Conservation (phyloP, 306 rosid genomes). For the Ormosia semicastrata region DNA sequence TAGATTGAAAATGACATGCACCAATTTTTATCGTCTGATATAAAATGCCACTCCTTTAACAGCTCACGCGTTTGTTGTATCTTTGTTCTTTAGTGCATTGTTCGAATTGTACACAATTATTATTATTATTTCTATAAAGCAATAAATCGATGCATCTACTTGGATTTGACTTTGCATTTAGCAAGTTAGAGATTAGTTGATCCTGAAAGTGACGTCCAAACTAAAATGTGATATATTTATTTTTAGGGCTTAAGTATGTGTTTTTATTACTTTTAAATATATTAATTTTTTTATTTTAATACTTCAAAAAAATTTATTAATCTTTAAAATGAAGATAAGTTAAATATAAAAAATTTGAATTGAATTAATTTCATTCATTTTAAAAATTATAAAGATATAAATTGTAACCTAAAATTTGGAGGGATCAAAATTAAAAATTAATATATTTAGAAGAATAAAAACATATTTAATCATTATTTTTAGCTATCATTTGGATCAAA, state of each 20-base stretch:
- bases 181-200: not conserved
- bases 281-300: no score
- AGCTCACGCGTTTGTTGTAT: not conserved
- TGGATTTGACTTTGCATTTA: constrained; percentile 13
- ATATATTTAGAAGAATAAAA: no score
- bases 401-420: no score
- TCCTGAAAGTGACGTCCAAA: constrained; percentile 26
- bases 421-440: no score
- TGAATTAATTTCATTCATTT: no score
- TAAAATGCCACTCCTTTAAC: constrained; percentile 25
- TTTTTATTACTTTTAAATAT: no score
- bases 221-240: not conserved
- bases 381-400: no score
- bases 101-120: not conserved
- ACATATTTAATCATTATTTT: not conserved
- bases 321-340: no score
- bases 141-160: not conserved
- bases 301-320: no score
- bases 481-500: not conserved
- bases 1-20: constrained; percentile 12
- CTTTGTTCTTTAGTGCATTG: constrained; percentile 24
- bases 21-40: not conserved
- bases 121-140: not conserved
- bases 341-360: no score
- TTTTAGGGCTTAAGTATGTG: no score